These are phyloP conservation scores for Astrephomene gubernaculifera DNA, from an alignment of 139 green algal genomes.

Conservation along the genomic window DNA sequence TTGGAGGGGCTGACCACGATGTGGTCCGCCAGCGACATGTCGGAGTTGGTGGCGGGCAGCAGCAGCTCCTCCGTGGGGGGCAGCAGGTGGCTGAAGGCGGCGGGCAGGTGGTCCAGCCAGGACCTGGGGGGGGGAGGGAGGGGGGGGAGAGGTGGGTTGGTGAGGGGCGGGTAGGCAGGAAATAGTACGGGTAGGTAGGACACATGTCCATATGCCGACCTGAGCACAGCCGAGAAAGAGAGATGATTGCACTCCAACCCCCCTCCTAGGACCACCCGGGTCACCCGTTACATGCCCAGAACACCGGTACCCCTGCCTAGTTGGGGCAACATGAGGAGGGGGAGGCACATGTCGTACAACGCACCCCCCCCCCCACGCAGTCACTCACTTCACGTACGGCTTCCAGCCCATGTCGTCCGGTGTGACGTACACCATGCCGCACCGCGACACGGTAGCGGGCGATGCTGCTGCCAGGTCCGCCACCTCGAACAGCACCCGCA, in stretches of 20 bases:
- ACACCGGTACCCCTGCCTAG: too few relatives aligned
- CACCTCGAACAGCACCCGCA: constrained; percentile 92
- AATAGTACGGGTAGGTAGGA: not conserved
- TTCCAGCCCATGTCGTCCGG: constrained; percentile 74
- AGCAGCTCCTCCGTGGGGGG: not conserved
- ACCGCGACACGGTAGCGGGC: constrained; percentile 81
- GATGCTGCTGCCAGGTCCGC: constrained; percentile 81
- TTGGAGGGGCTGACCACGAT: not conserved
- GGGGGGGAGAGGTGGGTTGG: not conserved
- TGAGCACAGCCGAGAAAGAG: too few relatives aligned
- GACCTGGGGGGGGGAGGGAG: not conserved
- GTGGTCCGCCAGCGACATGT: not conserved
- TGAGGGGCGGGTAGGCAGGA: not conserved
- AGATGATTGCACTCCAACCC: too few relatives aligned
- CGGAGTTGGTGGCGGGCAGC: not conserved
- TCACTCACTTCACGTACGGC: constrained; percentile 56
- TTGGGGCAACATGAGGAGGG: too few relatives aligned
- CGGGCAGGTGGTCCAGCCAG: not conserved
- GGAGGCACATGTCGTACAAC: too few relatives aligned
- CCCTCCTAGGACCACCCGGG: too few relatives aligned
- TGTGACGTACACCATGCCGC: constrained; percentile 88
- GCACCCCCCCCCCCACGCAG: too few relatives aligned
- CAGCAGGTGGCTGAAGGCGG: not conserved
- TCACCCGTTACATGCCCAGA: too few relatives aligned
- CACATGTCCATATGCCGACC: too few relatives aligned